phyloP scores from a whole-genome alignment of 257 asterid species.

The Solanum pinnatisectum region DNA sequence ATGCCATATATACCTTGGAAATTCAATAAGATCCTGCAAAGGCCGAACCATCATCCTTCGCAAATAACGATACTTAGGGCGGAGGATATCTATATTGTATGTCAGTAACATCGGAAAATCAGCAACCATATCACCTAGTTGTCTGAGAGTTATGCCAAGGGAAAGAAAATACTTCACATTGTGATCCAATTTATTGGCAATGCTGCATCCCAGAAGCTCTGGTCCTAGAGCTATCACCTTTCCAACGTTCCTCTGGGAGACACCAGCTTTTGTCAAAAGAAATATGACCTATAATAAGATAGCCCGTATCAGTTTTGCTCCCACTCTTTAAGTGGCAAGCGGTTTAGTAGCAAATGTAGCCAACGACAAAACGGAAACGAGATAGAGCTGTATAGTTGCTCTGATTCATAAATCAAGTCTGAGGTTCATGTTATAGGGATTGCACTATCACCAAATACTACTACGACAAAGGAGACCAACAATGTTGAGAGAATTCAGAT shows the following conservation, averaged over 20 bases:
- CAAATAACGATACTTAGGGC: conserved; percentile 83
- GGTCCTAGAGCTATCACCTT: conserved; percentile 78
- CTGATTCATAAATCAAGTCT: background rate
- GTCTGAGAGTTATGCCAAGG: conserved; percentile 60
- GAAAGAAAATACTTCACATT: conserved; percentile 77
- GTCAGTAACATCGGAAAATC: conserved; percentile 83
- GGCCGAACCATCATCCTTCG: conserved; percentile 86
- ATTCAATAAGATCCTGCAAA: conserved; percentile 65
- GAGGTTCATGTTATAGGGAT: background rate
- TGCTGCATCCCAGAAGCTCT: conserved; percentile 88
- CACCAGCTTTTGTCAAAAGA: conserved; percentile 82
- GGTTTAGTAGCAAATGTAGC: background rate
- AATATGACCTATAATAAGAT: conserved; percentile 50
- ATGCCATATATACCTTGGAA: conserved; percentile 59
- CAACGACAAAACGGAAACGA: background rate
- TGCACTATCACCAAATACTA: background rate
- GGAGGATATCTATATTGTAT: conserved; percentile 68
- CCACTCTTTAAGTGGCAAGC: background rate
- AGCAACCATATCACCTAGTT: conserved; percentile 68
- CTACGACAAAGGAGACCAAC: background rate
- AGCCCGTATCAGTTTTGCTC: background rate
- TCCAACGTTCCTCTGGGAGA: conserved; percentile 57
- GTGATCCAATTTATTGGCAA: conserved; percentile 74
- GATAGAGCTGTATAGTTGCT: background rate
- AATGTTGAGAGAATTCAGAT: background rate